Conservation (phyloP, 352 stramenopile genomes). For the Phytophthora sp. region DNA sequence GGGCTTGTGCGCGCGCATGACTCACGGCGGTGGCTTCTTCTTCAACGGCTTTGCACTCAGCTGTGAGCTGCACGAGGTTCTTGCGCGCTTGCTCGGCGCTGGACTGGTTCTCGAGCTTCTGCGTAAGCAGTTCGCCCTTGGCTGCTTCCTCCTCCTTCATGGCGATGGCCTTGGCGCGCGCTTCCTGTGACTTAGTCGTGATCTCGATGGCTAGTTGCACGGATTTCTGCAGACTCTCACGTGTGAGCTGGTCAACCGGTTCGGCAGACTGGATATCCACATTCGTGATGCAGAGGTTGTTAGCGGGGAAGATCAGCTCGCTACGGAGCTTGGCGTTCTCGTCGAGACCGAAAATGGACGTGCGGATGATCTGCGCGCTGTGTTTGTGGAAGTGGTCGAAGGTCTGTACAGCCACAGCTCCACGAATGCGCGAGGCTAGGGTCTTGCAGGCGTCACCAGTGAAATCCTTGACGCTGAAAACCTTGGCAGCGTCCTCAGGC, state of each 20-base stretch:
- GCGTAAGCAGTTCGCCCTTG: slow-evolving; percentile 71
- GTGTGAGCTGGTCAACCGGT: slow-evolving; percentile 73
- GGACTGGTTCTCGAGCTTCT: slow-evolving; percentile 84
- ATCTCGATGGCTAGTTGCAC: slow-evolving; percentile 88
- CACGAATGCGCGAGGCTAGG: slow-evolving; percentile 75
- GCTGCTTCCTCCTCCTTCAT: slow-evolving; percentile 86
- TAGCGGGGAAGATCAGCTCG: slow-evolving; percentile 71
- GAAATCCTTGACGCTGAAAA: slow-evolving; percentile 87
- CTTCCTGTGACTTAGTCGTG: slow-evolving; percentile 85
- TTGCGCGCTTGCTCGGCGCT: slow-evolving; percentile 75
- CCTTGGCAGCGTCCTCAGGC: slow-evolving; percentile 60
- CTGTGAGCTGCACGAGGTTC: slow-evolving; percentile 74
- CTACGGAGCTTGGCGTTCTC: slow-evolving; percentile 56
- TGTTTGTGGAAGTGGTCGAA: slow-evolving; percentile 89
- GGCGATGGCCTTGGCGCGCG: slow-evolving; percentile 74
- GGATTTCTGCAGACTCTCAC: slow-evolving; percentile 80
- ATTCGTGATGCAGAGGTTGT: slow-evolving; percentile 84
- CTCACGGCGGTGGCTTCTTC: slow-evolving; percentile 71
- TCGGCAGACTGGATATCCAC: slow-evolving; percentile 84
- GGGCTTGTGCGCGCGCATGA: slow-evolving; percentile 57
- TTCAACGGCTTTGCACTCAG: slow-evolving; percentile 74
- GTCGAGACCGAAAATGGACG: slow-evolving; percentile 78
- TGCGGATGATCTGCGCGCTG: slow-evolving; percentile 80
- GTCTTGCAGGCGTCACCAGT: slow-evolving; percentile 85
- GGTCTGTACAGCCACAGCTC: slow-evolving; percentile 69